Evolutionary conservation across 2,329 filamentous ascomycete species (phyloP), one percentile per base, ranked within the genome.

Genomic region (Colletotrichum magnum): DNA sequence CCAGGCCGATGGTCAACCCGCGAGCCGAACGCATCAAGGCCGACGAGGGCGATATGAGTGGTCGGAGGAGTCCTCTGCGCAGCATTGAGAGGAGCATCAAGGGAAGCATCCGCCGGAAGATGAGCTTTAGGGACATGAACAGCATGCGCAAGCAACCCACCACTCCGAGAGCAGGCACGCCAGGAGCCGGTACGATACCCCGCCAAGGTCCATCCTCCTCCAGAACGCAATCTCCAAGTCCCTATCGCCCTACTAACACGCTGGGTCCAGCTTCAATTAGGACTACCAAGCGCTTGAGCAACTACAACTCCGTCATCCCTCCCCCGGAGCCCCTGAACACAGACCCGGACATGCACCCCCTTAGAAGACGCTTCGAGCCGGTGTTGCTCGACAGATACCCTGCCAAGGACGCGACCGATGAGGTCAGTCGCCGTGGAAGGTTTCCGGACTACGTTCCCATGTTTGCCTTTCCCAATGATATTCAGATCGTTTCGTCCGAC

Each of bases 391-490:
- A 99, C 80, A 89, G 95, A 79, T 98, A 98, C 75, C 96, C 96
- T 7, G 92, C 94, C 16, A 94, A 94, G 78, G 89, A 90, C 72
- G 92, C 94, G 77, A 86, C 90, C 24, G 94, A 97, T 68, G 95
- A 98, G 74, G 81, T 92, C 59, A 89, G 93, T 74, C 88, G 92
- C 75, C 88, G 96, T 76, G 94, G 94, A 62, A 91, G 89, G 66
- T 98, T 99, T 77, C 96, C 96, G 1, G 96, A 99, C 78, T 99
- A 98, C 76, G 94, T 99, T 18, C 96, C 96, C 65, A 98, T 99
- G 96, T 99, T 99, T 80, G 95, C 96, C 62, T 99, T 98, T 76
- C 96, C 96, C 53, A 98, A 98, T 80, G 96, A 99, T 79, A 96
- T 99, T 74, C 94, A 94, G 72, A 96, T 99, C 60, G 94, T 98